Conservation (phyloP, 2,329 filamentous ascomycete genomes). For the Aspergillus versicolor region DNA sequence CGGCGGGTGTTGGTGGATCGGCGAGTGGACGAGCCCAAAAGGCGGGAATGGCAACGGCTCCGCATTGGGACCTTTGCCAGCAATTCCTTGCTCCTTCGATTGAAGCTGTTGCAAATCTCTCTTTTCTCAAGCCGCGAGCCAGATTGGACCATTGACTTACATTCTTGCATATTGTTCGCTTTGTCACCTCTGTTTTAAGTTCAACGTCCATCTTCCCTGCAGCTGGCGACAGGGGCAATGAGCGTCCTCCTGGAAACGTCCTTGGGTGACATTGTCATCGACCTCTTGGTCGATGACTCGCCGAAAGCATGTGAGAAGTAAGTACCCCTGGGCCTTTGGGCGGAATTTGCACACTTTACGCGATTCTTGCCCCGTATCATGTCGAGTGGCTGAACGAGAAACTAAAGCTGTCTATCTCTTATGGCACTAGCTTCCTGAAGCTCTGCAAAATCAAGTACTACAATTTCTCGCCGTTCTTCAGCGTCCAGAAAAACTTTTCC, state of each 20-base stretch:
- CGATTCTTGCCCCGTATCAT: conserved; percentile 23
- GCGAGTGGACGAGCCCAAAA: not conserved
- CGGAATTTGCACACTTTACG: not conserved
- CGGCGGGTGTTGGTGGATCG: conserved; percentile 2
- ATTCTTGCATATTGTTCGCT: not conserved
- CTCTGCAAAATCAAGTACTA: conserved; percentile 99
- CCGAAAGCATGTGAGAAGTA: conserved; percentile 95
- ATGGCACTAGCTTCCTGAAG: conserved; percentile 77
- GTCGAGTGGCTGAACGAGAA: conserved; percentile 54
- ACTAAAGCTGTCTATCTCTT: conserved; percentile 50
- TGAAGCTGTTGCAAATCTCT: conserved; percentile 1
- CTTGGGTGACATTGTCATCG: conserved; percentile 89
- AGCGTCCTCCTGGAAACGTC: conserved; percentile 93
- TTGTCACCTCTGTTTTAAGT: conserved; percentile 7
- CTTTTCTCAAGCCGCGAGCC: not conserved
- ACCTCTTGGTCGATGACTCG: conserved; percentile 83
- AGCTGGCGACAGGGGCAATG: conserved; percentile 54
- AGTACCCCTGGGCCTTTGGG: conserved; percentile 40
- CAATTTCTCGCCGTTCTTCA: conserved; percentile 92
- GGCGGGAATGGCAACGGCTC: conserved; percentile 13
- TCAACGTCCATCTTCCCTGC: conserved; percentile 17
- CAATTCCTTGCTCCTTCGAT: not conserved
- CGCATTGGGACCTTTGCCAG: conserved; percentile 8
- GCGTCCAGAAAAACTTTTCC: conserved; percentile 90
- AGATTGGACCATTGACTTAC: not conserved